Conservation (phyloP, 108 stramenopile species). For the Skeletonema marinoi region DNA sequence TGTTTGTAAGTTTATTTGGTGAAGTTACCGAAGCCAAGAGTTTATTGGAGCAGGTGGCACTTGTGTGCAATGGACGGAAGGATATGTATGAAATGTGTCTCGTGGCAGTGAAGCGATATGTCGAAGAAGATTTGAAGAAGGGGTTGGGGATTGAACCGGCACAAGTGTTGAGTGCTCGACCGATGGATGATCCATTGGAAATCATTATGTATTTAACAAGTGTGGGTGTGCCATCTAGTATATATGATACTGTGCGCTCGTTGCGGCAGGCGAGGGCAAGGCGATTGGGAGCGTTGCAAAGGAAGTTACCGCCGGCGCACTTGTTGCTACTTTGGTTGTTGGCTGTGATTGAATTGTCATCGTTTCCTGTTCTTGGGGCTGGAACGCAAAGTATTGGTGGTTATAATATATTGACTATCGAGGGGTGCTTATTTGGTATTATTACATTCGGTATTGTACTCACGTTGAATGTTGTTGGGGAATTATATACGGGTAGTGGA, state of each 20-base stretch:
- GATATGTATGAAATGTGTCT: constrained; percentile 73
- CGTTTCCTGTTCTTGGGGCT: constrained; percentile 86
- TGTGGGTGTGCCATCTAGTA: constrained; percentile 83
- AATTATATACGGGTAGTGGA: constrained; percentile 76
- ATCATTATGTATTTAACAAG: constrained; percentile 87
- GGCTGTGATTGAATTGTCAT: constrained; percentile 66
- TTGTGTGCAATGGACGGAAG: constrained; percentile 78
- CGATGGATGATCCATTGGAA: constrained; percentile 89
- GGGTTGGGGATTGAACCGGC: constrained; percentile 73
- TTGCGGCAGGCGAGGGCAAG: constrained; percentile 82
- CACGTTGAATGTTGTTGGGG: constrained; percentile 76
- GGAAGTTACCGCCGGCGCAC: constrained; percentile 78
- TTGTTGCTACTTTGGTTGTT: constrained; percentile 80
- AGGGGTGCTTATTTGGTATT: constrained; percentile 81
- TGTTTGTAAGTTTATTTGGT: constrained; percentile 79
- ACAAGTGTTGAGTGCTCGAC: constrained; percentile 63
- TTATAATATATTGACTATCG: constrained; percentile 78
- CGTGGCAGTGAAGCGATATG: constrained; percentile 50
- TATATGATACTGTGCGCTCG: constrained; percentile 87
- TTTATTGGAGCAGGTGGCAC: constrained; percentile 85
- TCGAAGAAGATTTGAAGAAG: constrained; percentile 68
- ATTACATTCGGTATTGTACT: constrained; percentile 84
- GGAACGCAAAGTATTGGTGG: constrained; percentile 86
- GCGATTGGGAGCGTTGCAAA: constrained; percentile 79
- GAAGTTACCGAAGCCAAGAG: constrained; percentile 92